A percentile compares a stretch with the other conserved stretches of the same genome.
Conservation (phyloP, 306 rosid genomes). For the Dryas drummondii region DNA sequence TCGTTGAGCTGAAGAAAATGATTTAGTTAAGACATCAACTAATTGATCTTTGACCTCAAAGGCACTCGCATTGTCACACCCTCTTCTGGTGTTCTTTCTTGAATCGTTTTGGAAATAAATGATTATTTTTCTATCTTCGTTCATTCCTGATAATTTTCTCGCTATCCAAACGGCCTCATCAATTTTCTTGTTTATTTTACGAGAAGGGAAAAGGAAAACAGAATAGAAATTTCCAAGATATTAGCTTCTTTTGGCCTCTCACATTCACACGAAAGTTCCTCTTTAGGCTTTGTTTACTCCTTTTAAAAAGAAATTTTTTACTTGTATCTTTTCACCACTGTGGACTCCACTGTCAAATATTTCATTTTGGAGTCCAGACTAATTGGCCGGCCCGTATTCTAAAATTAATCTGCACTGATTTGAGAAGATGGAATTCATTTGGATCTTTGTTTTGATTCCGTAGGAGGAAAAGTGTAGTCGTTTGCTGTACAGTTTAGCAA, state of each 20-base stretch:
- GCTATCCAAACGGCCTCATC: not conserved
- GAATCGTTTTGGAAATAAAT: not conserved
- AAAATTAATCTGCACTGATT: too few species aligned
- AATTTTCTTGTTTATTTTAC: not conserved
- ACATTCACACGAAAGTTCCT: not conserved
- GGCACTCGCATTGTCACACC: too few species aligned
- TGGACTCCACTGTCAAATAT: not conserved
- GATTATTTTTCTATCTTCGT: not conserved
- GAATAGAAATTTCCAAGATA: too few species aligned
- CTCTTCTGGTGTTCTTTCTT: too few species aligned
- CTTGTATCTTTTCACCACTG: not conserved
- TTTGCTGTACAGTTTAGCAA: conserved; percentile 10
- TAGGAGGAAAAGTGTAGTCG: not conserved
- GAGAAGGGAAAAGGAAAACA: too few species aligned
- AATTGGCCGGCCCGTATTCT: too few species aligned
- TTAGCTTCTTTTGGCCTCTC: not conserved
- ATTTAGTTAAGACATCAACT: too few species aligned
- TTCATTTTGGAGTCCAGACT: not conserved
- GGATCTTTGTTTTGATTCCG: not conserved
- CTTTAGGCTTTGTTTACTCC: not conserved
- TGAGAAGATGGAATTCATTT: not conserved
- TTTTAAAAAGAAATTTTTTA: not conserved
- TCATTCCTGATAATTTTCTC: not conserved
- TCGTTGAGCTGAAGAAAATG: too few species aligned
- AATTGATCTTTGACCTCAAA: too few species aligned